Evolutionary conservation across 2,329 filamentous ascomycete genomes (phyloP), one percentile per base, ranked within the genome.

Genomic region (Seiridium cupressi): DNA sequence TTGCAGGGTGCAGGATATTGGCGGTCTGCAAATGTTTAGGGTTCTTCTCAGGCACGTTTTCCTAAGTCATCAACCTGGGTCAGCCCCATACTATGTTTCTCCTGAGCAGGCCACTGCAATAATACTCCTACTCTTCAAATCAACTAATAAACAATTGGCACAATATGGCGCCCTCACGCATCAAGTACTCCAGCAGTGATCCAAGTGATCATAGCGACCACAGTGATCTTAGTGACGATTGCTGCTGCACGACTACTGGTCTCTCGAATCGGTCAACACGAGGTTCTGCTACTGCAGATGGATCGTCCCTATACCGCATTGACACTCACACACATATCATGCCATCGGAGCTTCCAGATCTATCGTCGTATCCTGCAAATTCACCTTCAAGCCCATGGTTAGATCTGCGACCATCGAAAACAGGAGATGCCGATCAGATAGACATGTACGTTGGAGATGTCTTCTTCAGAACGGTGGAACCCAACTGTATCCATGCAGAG

Each of bases 361-460:
- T 78, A 51, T 75, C 68, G 58, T 75, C 76, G 62, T 79, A 81
- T 54, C 77, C 79, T n/a, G 75, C 77, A 66, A 78, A 77, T 10
- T 77, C 73, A 35, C 76, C 70, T 2, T 73, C 77, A 65, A 78
- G 69, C 62, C 63, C 68, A 42, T 73, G 69, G 72, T 69, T 71
- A 1, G 63, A 65, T 40, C 67, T 73, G 62, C 65, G 63, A 32
- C 68, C 66, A 1, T 60, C 64, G 36, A 47, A 62, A 18, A 65
- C 66, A 38, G 64, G 63, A 60, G 59, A 65, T n/a, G 47, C 57
- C 8, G 65, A 63, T 46, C 60, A 67, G 56, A 68, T 74, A 46
- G 72, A 75, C 64, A 74, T 74, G 72, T 74, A 69, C 61, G 71
- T 73, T 38, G 72, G 71, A 34, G 54, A 62, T 48, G 57, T 59